phyloP scores from a whole-genome alignment of 176 grass and related monocot species.

The Pontederia crassipes region DNA sequence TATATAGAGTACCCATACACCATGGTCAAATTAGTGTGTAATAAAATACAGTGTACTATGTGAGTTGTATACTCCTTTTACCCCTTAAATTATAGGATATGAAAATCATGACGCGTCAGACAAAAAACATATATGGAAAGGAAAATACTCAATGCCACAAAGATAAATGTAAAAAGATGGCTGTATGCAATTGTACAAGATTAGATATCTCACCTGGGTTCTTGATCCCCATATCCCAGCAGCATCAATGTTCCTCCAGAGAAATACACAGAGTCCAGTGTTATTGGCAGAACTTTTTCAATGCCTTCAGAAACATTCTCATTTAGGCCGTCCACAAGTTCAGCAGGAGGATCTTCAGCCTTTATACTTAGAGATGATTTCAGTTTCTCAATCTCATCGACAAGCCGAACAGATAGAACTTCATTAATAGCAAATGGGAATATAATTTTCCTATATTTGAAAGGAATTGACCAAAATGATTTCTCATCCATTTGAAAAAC shows the following conservation, averaged over 20 bases:
- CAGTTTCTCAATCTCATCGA: constrained; percentile 46
- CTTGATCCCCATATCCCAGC: constrained; percentile 79
- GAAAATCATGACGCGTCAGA: no score
- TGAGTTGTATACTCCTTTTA: no score
- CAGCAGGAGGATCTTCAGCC: constrained; percentile 49
- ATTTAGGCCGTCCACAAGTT: constrained; percentile 39
- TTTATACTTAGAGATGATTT: constrained; percentile 52
- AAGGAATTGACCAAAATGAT: constrained; percentile 45
- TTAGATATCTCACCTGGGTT: constrained; percentile 49
- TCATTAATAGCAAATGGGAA: constrained; percentile 17
- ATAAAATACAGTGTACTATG: no score
- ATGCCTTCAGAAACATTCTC: constrained; percentile 40
- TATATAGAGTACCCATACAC: no score
- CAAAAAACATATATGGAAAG: no score
- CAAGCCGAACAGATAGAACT: constrained; percentile 35
- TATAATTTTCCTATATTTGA: constrained; percentile 14
- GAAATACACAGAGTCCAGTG: constrained; percentile 85
- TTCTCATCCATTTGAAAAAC: constrained; percentile 34
- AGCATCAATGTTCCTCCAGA: constrained; percentile 77
- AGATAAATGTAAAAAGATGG: neutral
- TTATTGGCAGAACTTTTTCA: constrained; percentile 53
- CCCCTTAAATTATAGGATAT: no score
- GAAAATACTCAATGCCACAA: neutral
- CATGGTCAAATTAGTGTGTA: no score
- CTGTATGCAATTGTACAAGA: neutral